Percentiles rank a stretch among this genome's conserved stretches.
phyloP scores from a whole-genome alignment of 1,284 basidiomycete genomes.

The Irpex sp. region DNA sequence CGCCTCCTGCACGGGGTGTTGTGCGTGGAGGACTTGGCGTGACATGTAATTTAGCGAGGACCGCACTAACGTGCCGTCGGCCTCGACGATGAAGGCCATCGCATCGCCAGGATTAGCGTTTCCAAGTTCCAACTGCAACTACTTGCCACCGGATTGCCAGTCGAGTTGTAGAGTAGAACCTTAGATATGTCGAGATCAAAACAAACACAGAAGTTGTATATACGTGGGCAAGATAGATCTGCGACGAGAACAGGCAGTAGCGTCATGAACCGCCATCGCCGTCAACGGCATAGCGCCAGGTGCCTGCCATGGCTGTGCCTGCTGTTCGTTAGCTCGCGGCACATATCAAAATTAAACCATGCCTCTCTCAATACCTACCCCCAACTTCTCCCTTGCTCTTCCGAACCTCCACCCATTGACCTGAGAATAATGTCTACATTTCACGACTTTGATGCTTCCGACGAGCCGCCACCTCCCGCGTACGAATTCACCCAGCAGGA shows the following conservation, averaged over 20 bases:
- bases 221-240: neutral
- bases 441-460: constrained; percentile 13
- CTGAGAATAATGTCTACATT: constrained; percentile 6
- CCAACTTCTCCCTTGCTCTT: constrained; percentile 3
- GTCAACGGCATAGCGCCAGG: neutral
- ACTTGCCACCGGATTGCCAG: neutral
- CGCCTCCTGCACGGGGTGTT: neutral
- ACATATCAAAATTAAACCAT: constrained; percentile 4
- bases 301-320: constrained; percentile 9
- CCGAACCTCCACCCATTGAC: neutral
- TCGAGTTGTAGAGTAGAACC: no score
- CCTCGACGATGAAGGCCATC: neutral
- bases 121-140: no score
- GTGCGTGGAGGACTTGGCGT: neutral
- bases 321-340: constrained; percentile 3
- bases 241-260: neutral
- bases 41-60: neutral
- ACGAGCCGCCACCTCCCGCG: constrained; percentile 37
- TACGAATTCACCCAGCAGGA: constrained; percentile 53
- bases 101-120: neutral
- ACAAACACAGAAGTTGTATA: no score
- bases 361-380: neutral
- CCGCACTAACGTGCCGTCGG: neutral
- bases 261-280: neutral
- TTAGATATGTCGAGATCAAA: no score